Conservation (phyloP, 2,329 filamentous ascomycete species). For the Fusarium succisae region DNA sequence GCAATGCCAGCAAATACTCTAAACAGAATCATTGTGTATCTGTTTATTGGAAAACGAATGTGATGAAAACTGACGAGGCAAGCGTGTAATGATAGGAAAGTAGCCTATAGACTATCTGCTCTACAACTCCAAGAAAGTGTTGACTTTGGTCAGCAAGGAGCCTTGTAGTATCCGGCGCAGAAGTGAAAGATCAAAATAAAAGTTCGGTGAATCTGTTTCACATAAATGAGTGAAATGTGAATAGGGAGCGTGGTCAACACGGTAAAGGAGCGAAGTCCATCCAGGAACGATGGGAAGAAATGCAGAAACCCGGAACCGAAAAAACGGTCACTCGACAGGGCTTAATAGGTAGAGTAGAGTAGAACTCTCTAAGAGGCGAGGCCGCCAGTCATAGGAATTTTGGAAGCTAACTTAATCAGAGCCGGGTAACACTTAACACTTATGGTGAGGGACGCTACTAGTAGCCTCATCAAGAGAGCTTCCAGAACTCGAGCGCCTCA, state of each 20-base stretch:
- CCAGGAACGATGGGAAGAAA: background rate
- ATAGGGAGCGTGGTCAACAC: constrained; percentile 14
- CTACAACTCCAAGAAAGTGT: background rate
- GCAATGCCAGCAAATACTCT: constrained; percentile 32
- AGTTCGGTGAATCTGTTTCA: background rate
- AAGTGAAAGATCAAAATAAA: background rate
- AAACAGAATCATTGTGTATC: constrained; percentile 29
- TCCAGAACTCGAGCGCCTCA: constrained; percentile 6
- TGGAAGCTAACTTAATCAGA: background rate
- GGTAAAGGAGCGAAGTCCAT: constrained; percentile 18
- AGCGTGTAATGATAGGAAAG: background rate
- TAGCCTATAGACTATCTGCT: background rate
- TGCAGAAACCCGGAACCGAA: background rate
- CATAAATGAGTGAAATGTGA: constrained; percentile 8
- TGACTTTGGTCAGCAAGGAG: background rate
- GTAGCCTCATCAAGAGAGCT: background rate
- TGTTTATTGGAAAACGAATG: background rate
- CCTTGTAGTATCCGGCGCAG: background rate
- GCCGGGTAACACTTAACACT: background rate
- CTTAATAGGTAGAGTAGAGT: constrained; percentile 8
- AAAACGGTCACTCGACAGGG: background rate
- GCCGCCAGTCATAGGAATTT: constrained; percentile 1
- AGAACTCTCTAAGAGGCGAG: background rate
- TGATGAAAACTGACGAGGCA: background rate
- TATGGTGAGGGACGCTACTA: background rate